A percentile compares a stretch with the other conserved stretches of the same genome.
These are phyloP conservation scores for Microdochium bolleyi DNA, from an alignment of 2,329 filamentous ascomycete species.

Conservation along the genomic window DNA sequence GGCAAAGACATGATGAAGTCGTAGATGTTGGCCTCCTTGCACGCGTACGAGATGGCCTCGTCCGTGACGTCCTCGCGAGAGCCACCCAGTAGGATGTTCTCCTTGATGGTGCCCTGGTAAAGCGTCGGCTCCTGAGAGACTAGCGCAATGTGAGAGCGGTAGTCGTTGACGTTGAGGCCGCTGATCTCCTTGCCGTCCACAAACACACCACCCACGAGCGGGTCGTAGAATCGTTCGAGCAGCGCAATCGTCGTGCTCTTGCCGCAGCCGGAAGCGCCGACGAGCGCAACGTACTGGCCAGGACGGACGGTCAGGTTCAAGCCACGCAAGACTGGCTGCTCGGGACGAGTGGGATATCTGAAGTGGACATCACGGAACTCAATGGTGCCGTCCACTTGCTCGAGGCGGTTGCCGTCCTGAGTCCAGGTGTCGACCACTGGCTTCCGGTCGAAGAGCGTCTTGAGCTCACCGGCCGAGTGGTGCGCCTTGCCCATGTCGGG, in stretches of 20 bases:
- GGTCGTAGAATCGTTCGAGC: slow-evolving; percentile 91
- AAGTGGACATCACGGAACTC: slow-evolving; percentile 94
- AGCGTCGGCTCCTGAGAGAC: slow-evolving; percentile 92
- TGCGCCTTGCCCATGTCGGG: slow-evolving; percentile 93
- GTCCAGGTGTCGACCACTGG: slow-evolving; percentile 82
- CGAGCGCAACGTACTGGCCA: slow-evolving; percentile 79
- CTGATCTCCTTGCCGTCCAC: slow-evolving; percentile 80
- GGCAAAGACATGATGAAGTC: slow-evolving; percentile 83
- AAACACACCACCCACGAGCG: slow-evolving; percentile 69
- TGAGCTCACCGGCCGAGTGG: slow-evolving; percentile 71
- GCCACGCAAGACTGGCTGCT: slow-evolving; percentile 85
- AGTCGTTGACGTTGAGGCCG: slow-evolving; percentile 74
- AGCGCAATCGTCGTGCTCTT: slow-evolving; percentile 91
- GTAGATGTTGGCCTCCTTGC: slow-evolving; percentile 86
- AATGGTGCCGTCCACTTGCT: slow-evolving; percentile 63
- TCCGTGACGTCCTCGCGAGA: slow-evolving; percentile 61
- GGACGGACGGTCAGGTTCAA: slow-evolving; percentile 67
- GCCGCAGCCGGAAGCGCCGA: slow-evolving; percentile 89
- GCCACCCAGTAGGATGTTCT: slow-evolving; percentile 81
- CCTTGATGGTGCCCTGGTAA: slow-evolving; percentile 84
- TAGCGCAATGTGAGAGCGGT: slow-evolving; percentile 75
- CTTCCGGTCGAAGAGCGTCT: slow-evolving; percentile 73
- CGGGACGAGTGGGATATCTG: slow-evolving; percentile 83
- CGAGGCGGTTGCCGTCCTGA: slow-evolving; percentile 53
- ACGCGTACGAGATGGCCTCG: slow-evolving; percentile 66